phyloP scores from a whole-genome alignment of 208 protist species.

The Crithidia brevicula region DNA sequence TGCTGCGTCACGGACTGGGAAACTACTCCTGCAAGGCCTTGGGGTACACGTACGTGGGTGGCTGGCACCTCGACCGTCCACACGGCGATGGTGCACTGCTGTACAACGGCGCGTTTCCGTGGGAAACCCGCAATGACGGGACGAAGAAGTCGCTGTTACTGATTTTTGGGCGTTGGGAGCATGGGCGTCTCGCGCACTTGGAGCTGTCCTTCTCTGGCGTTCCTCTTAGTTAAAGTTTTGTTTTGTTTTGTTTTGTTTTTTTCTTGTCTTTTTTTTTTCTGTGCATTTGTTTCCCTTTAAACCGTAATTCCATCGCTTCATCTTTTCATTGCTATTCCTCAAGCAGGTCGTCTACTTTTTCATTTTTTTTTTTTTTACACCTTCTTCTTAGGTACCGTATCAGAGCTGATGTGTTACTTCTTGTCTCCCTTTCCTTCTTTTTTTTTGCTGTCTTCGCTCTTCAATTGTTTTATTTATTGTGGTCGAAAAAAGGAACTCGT shows the following conservation, averaged over 20 bases:
- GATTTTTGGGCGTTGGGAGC: constrained; percentile 8
- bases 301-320: not conserved
- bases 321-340: not conserved
- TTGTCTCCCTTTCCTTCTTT: not conserved
- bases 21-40: constrained; percentile 3
- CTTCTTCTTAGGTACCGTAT: not conserved
- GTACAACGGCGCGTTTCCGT: not conserved
- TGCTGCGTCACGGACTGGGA: constrained; percentile 14
- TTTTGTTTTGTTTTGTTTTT: not conserved
- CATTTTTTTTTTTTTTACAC: not conserved
- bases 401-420: not conserved
- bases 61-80: constrained; percentile 1
- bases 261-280: not conserved
- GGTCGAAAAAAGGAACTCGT: not conserved
- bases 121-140: not conserved
- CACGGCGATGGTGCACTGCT: constrained; percentile 8
- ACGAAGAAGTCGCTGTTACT: constrained; percentile 11
- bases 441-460: not conserved
- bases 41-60: constrained; percentile 19
- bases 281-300: not conserved
- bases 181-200: constrained; percentile 5
- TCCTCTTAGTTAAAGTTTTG: not conserved
- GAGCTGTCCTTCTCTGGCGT: constrained; percentile 5
- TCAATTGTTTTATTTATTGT: constrained; percentile 16
- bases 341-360: not conserved